These are phyloP conservation scores for Colletotrichum scovillei DNA, from an alignment of 2,329 filamentous ascomycete genomes.

Conservation along the genomic window DNA sequence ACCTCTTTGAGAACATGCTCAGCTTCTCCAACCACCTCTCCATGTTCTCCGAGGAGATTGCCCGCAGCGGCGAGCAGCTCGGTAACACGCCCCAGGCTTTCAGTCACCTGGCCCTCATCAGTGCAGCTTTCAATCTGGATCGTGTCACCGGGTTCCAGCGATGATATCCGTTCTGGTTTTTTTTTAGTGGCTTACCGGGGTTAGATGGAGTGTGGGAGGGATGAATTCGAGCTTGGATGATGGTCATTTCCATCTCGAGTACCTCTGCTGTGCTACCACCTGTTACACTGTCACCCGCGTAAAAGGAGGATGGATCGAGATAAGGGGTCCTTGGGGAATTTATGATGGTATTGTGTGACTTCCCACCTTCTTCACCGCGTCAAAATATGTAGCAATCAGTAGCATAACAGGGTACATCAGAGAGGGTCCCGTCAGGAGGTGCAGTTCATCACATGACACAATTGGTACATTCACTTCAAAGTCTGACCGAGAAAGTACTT, in stretches of 20 bases:
- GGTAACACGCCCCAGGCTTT: conserved; percentile 86
- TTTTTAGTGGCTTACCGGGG: no score
- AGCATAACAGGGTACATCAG: neutral
- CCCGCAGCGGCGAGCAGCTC: conserved; percentile 79
- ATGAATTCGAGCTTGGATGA: no score
- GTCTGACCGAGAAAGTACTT: neutral
- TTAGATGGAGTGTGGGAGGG: no score
- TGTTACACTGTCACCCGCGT: no score
- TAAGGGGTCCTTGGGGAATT: no score
- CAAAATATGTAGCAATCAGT: no score
- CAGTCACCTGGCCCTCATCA: conserved; percentile 80
- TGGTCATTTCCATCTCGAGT: no score
- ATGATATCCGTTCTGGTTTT: neutral
- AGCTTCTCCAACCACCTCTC: conserved; percentile 80
- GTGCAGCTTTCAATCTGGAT: conserved; percentile 81
- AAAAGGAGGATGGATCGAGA: no score
- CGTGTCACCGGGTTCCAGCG: conserved; percentile 53
- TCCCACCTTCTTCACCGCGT: no score
- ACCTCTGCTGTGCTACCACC: no score
- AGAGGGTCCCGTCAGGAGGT: neutral
- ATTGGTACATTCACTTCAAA: neutral
- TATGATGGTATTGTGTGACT: no score
- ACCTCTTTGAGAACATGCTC: conserved; percentile 82
- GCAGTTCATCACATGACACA: neutral
- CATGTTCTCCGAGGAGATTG: conserved; percentile 86